Evolutionary conservation across 2,329 filamentous ascomycete species (phyloP).

Genomic region (Penicillium polonicum): DNA sequence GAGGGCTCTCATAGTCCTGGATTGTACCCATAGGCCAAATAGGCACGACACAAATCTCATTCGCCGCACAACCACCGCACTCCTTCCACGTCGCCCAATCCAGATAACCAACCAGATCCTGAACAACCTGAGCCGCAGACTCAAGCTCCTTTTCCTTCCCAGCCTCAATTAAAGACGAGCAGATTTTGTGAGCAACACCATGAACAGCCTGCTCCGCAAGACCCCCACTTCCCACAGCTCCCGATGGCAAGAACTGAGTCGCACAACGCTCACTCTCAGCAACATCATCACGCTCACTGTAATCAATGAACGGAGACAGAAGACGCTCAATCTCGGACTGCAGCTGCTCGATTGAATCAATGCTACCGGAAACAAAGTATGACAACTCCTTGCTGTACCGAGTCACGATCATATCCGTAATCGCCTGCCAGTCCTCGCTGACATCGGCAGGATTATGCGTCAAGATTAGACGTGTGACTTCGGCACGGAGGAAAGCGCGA

Average conservation of each 20-base stretch:
- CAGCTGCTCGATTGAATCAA: constrained; percentile 24
- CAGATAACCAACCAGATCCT: constrained; percentile 50
- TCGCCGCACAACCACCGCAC: constrained; percentile 52
- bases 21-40: constrained; percentile 61
- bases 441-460: constrained; percentile 27
- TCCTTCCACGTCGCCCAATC: constrained; percentile 62
- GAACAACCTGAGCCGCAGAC: constrained; percentile 33
- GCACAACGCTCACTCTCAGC: constrained; percentile 35
- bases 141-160: constrained; percentile 22
- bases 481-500: constrained; percentile 41
- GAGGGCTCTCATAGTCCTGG: constrained; percentile 55
- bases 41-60: constrained; percentile 61
- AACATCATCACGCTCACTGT: constrained; percentile 26
- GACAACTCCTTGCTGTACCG: constrained; percentile 60
- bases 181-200: constrained; percentile 33
- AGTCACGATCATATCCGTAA: constrained; percentile 64
- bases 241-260: constrained; percentile 35
- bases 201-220: constrained; percentile 32
- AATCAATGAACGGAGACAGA: constrained; percentile 40
- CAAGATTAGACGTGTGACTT: constrained; percentile 48
- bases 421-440: constrained; percentile 63
- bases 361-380: constrained; percentile 32
- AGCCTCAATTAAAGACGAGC: constrained; percentile 31
- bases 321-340: constrained; percentile 30
- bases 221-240: constrained; percentile 4